These are phyloP conservation scores for Acer yangbiense DNA, from an alignment of 345 rosid species.

Conservation along the genomic window DNA sequence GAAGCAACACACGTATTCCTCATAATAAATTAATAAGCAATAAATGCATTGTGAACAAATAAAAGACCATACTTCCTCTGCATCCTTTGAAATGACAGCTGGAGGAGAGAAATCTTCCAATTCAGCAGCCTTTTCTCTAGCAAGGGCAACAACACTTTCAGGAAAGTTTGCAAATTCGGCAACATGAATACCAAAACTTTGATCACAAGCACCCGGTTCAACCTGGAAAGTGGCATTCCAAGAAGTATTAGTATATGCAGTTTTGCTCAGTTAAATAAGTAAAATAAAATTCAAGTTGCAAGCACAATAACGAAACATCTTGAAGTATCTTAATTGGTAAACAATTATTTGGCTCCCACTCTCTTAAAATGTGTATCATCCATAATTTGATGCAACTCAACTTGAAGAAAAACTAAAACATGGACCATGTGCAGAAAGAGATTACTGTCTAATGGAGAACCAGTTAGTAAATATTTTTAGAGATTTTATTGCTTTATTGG, in stretches of 20 bases:
- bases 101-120: slow-evolving; percentile 89
- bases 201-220: slow-evolving; percentile 96
- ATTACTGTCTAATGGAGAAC: neutral
- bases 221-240: slow-evolving; percentile 47
- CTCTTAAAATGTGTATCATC: neutral
- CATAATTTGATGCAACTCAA: neutral
- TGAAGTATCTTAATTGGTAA: neutral
- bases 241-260: slow-evolving; percentile 15
- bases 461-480: neutral
- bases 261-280: neutral
- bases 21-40: neutral
- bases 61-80: slow-evolving; percentile 33
- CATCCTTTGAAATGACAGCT: slow-evolving; percentile 46
- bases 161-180: slow-evolving; percentile 99
- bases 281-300: neutral
- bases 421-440: neutral
- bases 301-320: neutral
- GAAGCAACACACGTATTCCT: neutral
- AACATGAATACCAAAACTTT: slow-evolving; percentile 98
- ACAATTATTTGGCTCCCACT: neutral
- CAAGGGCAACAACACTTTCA: slow-evolving; percentile 85
- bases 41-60: neutral
- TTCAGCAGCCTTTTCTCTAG: slow-evolving; percentile 95
- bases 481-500: neutral
- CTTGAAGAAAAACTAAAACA: neutral